Evolutionary conservation across 1,284 basidiomycete genomes (phyloP).

Genomic region (Ceratorhiza oryzae-sativae): DNA sequence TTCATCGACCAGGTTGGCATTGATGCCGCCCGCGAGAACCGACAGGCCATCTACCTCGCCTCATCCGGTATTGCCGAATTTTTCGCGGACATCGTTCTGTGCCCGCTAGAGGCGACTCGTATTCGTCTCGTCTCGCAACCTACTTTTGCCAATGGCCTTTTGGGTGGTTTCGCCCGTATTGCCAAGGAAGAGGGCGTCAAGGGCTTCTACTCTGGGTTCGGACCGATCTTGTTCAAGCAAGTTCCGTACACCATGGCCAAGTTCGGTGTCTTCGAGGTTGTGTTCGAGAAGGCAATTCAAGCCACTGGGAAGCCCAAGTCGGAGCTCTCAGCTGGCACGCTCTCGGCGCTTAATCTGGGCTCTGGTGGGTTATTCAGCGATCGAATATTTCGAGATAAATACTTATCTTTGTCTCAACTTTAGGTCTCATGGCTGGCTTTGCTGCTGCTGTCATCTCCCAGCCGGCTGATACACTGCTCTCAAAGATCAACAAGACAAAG

Average conservation of each 20-base stretch:
- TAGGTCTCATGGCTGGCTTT: slow-evolving; percentile 61
- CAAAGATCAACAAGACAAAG: slow-evolving; percentile 66
- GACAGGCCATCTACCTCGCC: slow-evolving; percentile 92
- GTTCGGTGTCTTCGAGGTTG: slow-evolving; percentile 58
- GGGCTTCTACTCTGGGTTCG: slow-evolving; percentile 62
- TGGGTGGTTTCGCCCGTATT: slow-evolving; percentile 60
- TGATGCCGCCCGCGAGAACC: slow-evolving; percentile 85
- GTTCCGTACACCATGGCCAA: slow-evolving; percentile 61
- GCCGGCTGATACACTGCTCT: slow-evolving; percentile 60
- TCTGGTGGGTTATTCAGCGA: slow-evolving; percentile 45
- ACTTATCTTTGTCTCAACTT: not conserved
- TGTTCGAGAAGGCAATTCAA: slow-evolving; percentile 55
- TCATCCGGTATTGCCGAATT: slow-evolving; percentile 93
- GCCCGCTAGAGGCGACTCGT: slow-evolving; percentile 61
- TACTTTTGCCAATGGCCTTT: slow-evolving; percentile 58
- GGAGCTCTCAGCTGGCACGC: slow-evolving; percentile 52
- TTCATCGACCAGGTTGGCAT: slow-evolving; percentile 88
- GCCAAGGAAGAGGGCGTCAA: slow-evolving; percentile 56
- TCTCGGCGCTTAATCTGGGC: slow-evolving; percentile 54
- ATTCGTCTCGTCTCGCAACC: slow-evolving; percentile 64
- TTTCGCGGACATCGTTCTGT: slow-evolving; percentile 83
- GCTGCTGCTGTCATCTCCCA: slow-evolving; percentile 66
- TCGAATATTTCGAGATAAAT: not conserved
- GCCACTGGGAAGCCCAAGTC: slow-evolving; percentile 57
- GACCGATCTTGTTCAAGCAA: slow-evolving; percentile 64